Percentiles rank a stretch among this genome's conserved stretches.
Conservation (phyloP, 441 rosid genomes). For the Gossypium gossypioides region DNA sequence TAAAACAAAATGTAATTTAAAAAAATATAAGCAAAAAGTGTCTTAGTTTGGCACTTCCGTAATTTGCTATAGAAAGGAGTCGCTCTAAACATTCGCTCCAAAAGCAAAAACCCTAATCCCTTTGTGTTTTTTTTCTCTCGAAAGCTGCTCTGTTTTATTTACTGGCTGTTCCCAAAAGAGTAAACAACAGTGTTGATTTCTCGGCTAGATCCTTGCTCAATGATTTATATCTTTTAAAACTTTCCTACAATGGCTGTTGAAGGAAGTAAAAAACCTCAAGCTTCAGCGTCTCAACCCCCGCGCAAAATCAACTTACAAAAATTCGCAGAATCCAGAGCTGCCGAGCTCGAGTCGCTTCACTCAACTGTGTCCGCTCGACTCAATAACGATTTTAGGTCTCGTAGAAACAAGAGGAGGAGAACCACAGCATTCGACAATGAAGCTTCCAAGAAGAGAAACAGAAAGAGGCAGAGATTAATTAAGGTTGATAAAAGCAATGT, state of each 20-base stretch:
- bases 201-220: background rate
- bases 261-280: slow-evolving; percentile 27
- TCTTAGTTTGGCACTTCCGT: no score
- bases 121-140: background rate
- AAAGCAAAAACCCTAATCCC: slow-evolving; percentile 7
- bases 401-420: slow-evolving; percentile 74
- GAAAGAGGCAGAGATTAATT: slow-evolving; percentile 31
- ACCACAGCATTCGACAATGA: slow-evolving; percentile 51
- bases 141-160: background rate
- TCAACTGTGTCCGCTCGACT: slow-evolving; percentile 46
- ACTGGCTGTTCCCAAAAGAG: background rate
- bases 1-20: no score
- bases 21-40: background rate
- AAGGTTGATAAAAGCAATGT: slow-evolving; percentile 16
- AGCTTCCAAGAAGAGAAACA: slow-evolving; percentile 38
- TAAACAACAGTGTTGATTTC: background rate
- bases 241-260: slow-evolving; percentile 27
- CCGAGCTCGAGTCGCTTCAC: slow-evolving; percentile 62
- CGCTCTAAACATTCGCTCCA: background rate
- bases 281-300: slow-evolving; percentile 32
- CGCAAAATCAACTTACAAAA: slow-evolving; percentile 53
- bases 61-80: background rate
- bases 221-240: background rate
- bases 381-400: slow-evolving; percentile 51
- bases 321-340: slow-evolving; percentile 58